Conservation (phyloP, 2,329 filamentous ascomycete genomes). For the Fonsecaea erecta region DNA sequence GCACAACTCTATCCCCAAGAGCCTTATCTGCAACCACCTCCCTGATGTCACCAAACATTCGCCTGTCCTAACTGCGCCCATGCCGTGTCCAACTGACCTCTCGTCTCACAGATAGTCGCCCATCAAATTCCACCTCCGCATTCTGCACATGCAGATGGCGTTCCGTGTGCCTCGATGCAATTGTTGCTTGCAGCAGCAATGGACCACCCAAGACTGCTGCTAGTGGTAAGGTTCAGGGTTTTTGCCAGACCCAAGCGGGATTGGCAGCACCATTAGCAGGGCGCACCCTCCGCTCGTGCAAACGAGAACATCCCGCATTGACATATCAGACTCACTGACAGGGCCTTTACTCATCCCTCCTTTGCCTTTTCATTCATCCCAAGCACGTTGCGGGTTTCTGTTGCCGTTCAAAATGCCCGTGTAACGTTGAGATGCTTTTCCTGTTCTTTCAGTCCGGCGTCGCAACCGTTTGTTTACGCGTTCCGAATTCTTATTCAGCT, state of each 20-base stretch:
- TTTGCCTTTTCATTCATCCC: not conserved
- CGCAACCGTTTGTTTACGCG: constrained; percentile 10
- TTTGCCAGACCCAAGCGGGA: not conserved
- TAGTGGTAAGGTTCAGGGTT: constrained; percentile 13
- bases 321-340: constrained; percentile 5
- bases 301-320: not conserved
- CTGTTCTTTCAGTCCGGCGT: not conserved
- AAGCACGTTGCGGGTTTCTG: not conserved
- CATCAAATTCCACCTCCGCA: constrained; percentile 18
- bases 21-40: not conserved
- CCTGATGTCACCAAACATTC: constrained; percentile 10
- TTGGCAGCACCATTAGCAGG: not conserved
- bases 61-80: constrained; percentile 5
- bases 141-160: constrained; percentile 21
- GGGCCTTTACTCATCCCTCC: not conserved
- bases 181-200: constrained; percentile 1
- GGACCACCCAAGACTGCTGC: constrained; percentile 1
- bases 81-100: constrained; percentile 11
- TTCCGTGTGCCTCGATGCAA: constrained; percentile 5
- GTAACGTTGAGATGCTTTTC: not conserved
- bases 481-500: not conserved
- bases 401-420: not conserved
- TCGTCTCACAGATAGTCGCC: not conserved
- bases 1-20: constrained; percentile 6
- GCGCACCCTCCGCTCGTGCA: constrained; percentile 1